These are phyloP conservation scores for Yamadazyma taylorii DNA, from an alignment of 1,139 yeast species.

Conservation along the genomic window DNA sequence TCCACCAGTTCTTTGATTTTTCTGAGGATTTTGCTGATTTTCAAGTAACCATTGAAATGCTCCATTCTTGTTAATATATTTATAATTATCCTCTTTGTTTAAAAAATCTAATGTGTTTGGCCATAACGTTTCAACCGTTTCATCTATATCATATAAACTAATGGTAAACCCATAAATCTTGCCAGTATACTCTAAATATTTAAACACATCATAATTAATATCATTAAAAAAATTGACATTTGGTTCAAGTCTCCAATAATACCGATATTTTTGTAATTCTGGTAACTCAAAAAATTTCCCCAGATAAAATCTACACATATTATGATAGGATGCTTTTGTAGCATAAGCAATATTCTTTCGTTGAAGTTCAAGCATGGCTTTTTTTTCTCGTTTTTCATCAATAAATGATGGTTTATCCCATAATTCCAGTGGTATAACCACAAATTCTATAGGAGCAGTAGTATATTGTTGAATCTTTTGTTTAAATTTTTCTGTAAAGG, in stretches of 20 bases:
- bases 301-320: constrained; percentile 68
- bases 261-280: constrained; percentile 47
- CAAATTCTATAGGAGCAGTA: constrained; percentile 57
- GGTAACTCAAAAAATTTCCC: constrained; percentile 65
- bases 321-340: constrained; percentile 61
- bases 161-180: constrained; percentile 72
- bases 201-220: constrained; percentile 73
- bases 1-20: constrained; percentile 54
- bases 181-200: constrained; percentile 63
- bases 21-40: constrained; percentile 58
- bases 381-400: constrained; percentile 41
- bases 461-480: constrained; percentile 38
- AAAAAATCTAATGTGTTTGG: constrained; percentile 64
- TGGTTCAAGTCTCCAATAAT: constrained; percentile 87
- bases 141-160: constrained; percentile 66
- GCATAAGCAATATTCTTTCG: constrained; percentile 63
- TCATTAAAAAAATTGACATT: constrained; percentile 64
- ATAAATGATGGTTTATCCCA: constrained; percentile 70
- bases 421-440: constrained; percentile 49
- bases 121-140: constrained; percentile 64
- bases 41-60: constrained; percentile 77
- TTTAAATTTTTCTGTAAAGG: constrained; percentile 61
- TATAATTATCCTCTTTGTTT: constrained; percentile 54
- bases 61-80: constrained; percentile 57
- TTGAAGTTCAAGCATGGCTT: constrained; percentile 39